Evolutionary conservation across 2,329 filamentous ascomycete species (phyloP), one percentile per base, ranked within the genome.

Genomic region (Fusarium sp.): DNA sequence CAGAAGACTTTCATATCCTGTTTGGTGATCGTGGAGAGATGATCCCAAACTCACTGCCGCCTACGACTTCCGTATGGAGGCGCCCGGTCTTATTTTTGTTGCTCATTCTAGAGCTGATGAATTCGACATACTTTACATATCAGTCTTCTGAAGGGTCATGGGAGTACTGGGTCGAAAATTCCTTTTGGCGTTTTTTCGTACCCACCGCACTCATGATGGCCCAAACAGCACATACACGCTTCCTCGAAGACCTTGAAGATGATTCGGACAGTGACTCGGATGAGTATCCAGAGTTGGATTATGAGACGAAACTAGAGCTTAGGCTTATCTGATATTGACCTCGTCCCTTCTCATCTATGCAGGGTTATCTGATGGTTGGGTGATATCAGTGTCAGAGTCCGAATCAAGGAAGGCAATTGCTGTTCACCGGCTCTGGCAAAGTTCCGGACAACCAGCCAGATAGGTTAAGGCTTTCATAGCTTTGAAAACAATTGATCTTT

Each of bases 261-360:
- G 2, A 18, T 37, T 37, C 32, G 16, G 4, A 37, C 9, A 6
- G 11, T 37, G 32, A 18, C 16, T 37, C 1, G 32, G 32, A 37
- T 0, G 32, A 37, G 2, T 4, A 37, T 37, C 1, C 32, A n/a
- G 32, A 37, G 16, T 37, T 34, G 32, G 8, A 10, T 1, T 34
- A 2, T 34, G 2, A 18, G 32, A 5, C 2, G 8, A 34, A 34
- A 34, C 0, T 0, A 34, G 32, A 37, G n/a, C 32, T 37, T 0
- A 18, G 32, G 32, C 32, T 37, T n/a, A 4, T 37, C 16, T 11
- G 3, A n/a, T 4, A 37, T 6, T 37, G 3, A 37, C n/a, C 5
- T 6, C 9, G 1, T 37, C 16, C 5, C 18, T 37, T 37, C 32
- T 37, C 32, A 37, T 37, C 16, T 11, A 37, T 2, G 9, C 16